Conservation (phyloP, 75 land plant genomes). For the Selaginella moellendorffii region DNA sequence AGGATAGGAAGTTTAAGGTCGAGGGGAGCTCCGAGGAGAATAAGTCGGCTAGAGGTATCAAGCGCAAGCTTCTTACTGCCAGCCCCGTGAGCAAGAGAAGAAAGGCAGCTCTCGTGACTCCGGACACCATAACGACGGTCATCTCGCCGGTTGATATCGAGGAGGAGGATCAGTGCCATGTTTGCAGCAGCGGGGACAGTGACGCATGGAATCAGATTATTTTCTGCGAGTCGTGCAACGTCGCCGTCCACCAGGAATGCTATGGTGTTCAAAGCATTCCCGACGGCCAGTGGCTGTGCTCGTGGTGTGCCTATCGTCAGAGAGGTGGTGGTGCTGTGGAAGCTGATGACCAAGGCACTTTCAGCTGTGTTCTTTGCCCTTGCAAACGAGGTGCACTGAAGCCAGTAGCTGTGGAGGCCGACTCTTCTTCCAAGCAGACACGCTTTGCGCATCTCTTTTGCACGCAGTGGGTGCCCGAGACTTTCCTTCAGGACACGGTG, state of each 20-base stretch:
- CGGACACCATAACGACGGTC: slow-evolving; percentile 39
- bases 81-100: slow-evolving; percentile 55
- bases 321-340: background rate
- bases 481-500: slow-evolving; percentile 44
- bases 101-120: slow-evolving; percentile 13
- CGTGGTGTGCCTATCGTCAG: slow-evolving; percentile 37
- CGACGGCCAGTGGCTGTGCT: slow-evolving; percentile 55
- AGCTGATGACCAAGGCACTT: slow-evolving; percentile 3
- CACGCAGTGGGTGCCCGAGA: slow-evolving; percentile 73
- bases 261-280: slow-evolving; percentile 49
- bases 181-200: slow-evolving; percentile 44
- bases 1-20: background rate
- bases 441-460: slow-evolving; percentile 75
- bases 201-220: slow-evolving; percentile 36
- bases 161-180: slow-evolving; percentile 30
- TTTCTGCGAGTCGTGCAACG: slow-evolving; percentile 50
- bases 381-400: slow-evolving; percentile 66
- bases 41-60: slow-evolving; percentile 11
- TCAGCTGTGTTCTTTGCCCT: slow-evolving; percentile 64
- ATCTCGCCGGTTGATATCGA: slow-evolving; percentile 22
- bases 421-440: background rate
- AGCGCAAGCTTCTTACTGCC: slow-evolving; percentile 51
- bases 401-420: slow-evolving; percentile 19
- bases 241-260: slow-evolving; percentile 75
- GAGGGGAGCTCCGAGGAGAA: no score